Conservation (phyloP, 1,284 basidiomycete genomes). For the Ceratobasidium sp. region DNA sequence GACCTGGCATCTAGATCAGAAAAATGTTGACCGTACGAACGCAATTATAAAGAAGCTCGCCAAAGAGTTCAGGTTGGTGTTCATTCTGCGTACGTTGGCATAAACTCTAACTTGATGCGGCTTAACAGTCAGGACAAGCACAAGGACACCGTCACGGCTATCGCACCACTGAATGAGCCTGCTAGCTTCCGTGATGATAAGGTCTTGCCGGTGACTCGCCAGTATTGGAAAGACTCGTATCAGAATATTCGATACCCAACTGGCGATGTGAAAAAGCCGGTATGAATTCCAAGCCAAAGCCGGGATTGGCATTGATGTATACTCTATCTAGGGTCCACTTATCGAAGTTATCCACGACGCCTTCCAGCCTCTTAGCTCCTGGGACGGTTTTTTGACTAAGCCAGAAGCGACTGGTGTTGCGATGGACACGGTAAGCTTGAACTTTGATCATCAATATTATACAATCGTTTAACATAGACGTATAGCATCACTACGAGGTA, state of each 20-base stretch:
- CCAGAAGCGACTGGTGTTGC: slow-evolving; percentile 61
- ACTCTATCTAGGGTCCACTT: slow-evolving; percentile 66
- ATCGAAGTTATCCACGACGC: slow-evolving; percentile 87
- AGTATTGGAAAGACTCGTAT: slow-evolving; percentile 83
- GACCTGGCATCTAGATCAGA: slow-evolving; percentile 77
- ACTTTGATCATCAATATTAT: background rate
- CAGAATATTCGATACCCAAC: slow-evolving; percentile 75
- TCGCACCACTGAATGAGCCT: slow-evolving; percentile 85
- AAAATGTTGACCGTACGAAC: slow-evolving; percentile 79
- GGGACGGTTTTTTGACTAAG: slow-evolving; percentile 75
- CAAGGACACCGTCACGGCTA: slow-evolving; percentile 61
- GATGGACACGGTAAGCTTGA: slow-evolving; percentile 64
- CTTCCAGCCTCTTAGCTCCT: slow-evolving; percentile 83
- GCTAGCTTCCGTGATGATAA: slow-evolving; percentile 75
- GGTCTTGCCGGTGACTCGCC: slow-evolving; percentile 70
- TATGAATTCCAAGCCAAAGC: background rate
- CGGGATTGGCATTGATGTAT: slow-evolving; percentile 50
- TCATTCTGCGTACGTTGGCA: slow-evolving; percentile 50
- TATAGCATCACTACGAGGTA: slow-evolving; percentile 83
- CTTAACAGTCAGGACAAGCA: slow-evolving; percentile 51
- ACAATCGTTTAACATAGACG: slow-evolving; percentile 52
- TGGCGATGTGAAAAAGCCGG: slow-evolving; percentile 1
- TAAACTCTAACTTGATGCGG: slow-evolving; percentile 61
- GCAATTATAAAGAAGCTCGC: slow-evolving; percentile 74
- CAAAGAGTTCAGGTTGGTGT: slow-evolving; percentile 57